Evolutionary conservation across 108 stramenopile species (phyloP), one percentile per base, ranked within the genome.

Genomic region (Nannochloropsis oceanica): DNA sequence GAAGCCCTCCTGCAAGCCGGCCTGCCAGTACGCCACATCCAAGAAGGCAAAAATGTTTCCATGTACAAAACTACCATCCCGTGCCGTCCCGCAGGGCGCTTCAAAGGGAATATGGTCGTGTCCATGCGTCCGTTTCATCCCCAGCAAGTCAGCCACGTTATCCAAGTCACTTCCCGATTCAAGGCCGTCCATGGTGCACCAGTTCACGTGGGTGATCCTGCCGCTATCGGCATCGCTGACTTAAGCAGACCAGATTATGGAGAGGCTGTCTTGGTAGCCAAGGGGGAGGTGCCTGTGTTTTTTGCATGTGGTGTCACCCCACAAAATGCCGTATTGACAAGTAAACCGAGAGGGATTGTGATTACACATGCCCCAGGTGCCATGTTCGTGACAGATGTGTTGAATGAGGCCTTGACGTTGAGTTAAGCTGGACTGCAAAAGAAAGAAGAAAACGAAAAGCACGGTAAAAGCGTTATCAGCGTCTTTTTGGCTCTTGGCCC

Each of bases 301-400:
- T 94, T 94, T 93, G 94, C 93, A 11, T 97, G 96, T 90, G 96
- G 96, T 18, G 95, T 95, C 12, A 95, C 96, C 11, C 94, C 96
- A 11, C 95, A 95, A 85, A 85, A 81, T 25, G 94, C 94, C n/a
- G 84, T 95, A 44, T 92, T 94, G 93, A 86, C 93, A 0, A 86
- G 89, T 44, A 91, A 88, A 59, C 91, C 94, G 3, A 18, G 22
- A 9, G 89, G 91, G 5, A 92, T 95, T 84, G 93, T 92, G n/a
- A 93, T 95, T 73, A 95, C 95, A 34, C 96, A 97, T 84, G 86
- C 85, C 13, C 94, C 96, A 18, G 96, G 96, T n/a, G 91, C 94
- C 85, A 97, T 97, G 96, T 94, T 97, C 84, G 95, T 97, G 27
- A 43, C 80, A 22, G 87, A 90, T 46, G 81, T 84, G 11, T n/a